These are phyloP conservation scores for Orbilia blumenaviensis DNA, from an alignment of 2,329 filamentous ascomycete species.

Conservation along the genomic window DNA sequence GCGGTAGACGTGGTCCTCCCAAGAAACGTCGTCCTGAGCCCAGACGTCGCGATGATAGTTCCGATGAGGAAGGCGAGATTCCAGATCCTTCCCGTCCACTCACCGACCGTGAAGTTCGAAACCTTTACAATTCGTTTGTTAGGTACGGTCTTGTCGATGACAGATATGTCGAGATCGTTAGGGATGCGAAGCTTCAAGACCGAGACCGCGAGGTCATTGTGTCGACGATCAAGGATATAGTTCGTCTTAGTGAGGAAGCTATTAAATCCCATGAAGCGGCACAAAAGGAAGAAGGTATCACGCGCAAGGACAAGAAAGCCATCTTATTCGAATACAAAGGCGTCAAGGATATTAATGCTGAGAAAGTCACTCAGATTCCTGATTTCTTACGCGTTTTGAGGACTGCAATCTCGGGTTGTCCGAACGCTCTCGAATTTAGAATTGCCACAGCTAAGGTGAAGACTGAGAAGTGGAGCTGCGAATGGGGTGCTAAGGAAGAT, in stretches of 20 bases:
- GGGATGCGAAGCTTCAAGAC: conserved; percentile 82
- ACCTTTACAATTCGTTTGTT: conserved; percentile 88
- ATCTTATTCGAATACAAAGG: conserved; percentile 94
- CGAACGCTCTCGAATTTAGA: conserved; percentile 82
- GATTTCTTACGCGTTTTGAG: conserved; percentile 86
- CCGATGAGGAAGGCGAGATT: conserved; percentile 75
- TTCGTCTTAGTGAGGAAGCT: conserved; percentile 68
- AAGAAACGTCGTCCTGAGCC: conserved; percentile 75
- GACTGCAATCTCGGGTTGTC: conserved; percentile 69
- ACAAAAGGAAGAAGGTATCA: conserved; percentile 77
- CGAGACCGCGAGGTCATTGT: conserved; percentile 83
- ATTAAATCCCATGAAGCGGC: conserved; percentile 73
- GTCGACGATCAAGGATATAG: conserved; percentile 78
- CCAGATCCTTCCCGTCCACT: conserved; percentile 87
- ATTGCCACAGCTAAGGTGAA: conserved; percentile 85
- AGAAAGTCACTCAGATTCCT: conserved; percentile 91
- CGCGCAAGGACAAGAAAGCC: conserved; percentile 91
- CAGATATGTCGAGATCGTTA: conserved; percentile 83
- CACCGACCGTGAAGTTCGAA: conserved; percentile 89
- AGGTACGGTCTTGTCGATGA: conserved; percentile 91
- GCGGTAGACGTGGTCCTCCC: conserved; percentile 72
- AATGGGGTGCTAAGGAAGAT: conserved; percentile 92
- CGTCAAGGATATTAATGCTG: conserved; percentile 93
- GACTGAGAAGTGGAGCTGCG: conserved; percentile 81
- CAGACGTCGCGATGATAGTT: conserved; percentile 73